phyloP scores from a whole-genome alignment of 2,329 filamentous ascomycete genomes.

The Dactylellina cionopaga region DNA sequence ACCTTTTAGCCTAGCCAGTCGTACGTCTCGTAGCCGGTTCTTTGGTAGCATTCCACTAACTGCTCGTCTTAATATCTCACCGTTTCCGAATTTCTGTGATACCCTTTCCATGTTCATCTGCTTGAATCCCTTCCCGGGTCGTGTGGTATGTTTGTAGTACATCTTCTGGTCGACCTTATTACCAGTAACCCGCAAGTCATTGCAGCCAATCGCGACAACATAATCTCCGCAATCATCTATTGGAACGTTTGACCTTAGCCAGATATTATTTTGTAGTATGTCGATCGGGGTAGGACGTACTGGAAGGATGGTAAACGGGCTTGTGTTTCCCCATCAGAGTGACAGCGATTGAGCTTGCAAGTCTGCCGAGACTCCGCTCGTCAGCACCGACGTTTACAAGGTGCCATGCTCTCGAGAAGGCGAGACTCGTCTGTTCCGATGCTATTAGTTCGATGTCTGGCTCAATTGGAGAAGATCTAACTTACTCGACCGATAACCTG shows the following conservation, averaged over 20 bases:
- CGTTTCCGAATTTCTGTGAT: slow-evolving; percentile 92
- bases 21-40: slow-evolving; percentile 87
- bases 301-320: slow-evolving; percentile 95
- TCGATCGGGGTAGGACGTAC: slow-evolving; percentile 36
- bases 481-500: slow-evolving; percentile 80
- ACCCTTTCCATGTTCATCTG: slow-evolving; percentile 93
- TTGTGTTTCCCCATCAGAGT: slow-evolving; percentile 99
- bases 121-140: slow-evolving; percentile 80
- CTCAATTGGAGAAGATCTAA: background rate
- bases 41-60: slow-evolving; percentile 98
- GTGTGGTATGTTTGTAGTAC: slow-evolving; percentile 94
- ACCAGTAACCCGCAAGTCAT: slow-evolving; percentile 85
- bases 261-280: background rate
- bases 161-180: slow-evolving; percentile 93
- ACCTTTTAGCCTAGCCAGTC: slow-evolving; percentile 86
- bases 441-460: background rate
- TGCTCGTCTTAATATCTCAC: slow-evolving; percentile 88
- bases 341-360: slow-evolving; percentile 86
- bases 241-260: background rate
- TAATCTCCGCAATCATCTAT: slow-evolving; percentile 93
- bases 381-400: slow-evolving; percentile 77
- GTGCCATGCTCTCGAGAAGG: slow-evolving; percentile 97
- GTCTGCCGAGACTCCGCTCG: slow-evolving; percentile 83
- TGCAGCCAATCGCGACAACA: slow-evolving; percentile 91
- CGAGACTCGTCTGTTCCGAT: slow-evolving; percentile 79